Base-by-base conservation (phyloP, 1,139 yeast species). In the Suhomyces bolitotheri region DNA sequence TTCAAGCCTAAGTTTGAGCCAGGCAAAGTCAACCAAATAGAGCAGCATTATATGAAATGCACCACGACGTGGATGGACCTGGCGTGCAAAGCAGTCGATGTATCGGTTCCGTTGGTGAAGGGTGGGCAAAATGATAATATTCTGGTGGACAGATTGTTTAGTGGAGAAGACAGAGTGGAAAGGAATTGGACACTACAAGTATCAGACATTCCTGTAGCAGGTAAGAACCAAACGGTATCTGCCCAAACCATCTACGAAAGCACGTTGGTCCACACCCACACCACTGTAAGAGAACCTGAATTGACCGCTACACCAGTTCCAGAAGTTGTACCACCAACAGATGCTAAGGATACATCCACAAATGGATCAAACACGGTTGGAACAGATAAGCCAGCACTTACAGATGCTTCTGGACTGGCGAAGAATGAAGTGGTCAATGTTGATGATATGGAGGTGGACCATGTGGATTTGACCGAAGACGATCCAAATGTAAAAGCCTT, bases 171-270 rank as follows among this genome's bases (percentile, higher is more conserved):
- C 34, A 51, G 50, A 11, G 50, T 48, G 54, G 39, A 54, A 48
- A 51, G 26, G 45, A 55, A 36, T 24, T 85, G 95, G 95, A 72
- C 82, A 1, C 50, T 88, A 19, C 84, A 80, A 46, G 71, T 84
- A 15, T 68, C 80, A 7, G 97, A 89, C 60, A 82, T 88, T 11
- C 97, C 97, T 1, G 82, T 85, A 22, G 95, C 95, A 4, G 96
- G 96, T 7, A 85, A 76, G 77, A 53, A 74, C 73, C 62, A 82
- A 73, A 44, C 73, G 66, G 31, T 80, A 74, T 60, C 64, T 26
- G 73, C 72, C 7, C 96, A 88, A 54, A 76, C 87, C 11, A 72
- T 86, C 10, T 72, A 81, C 44, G 88, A 83, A 50, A 72, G 90
- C 21, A 77, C 83, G 1, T 61, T 87, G 33, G 70, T 68, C 1